Percentiles rank a stretch among this genome's conserved stretches.
Evolutionary conservation across 2,329 filamentous ascomycete species (phyloP).

Genomic region (Aspergillus sergii): DNA sequence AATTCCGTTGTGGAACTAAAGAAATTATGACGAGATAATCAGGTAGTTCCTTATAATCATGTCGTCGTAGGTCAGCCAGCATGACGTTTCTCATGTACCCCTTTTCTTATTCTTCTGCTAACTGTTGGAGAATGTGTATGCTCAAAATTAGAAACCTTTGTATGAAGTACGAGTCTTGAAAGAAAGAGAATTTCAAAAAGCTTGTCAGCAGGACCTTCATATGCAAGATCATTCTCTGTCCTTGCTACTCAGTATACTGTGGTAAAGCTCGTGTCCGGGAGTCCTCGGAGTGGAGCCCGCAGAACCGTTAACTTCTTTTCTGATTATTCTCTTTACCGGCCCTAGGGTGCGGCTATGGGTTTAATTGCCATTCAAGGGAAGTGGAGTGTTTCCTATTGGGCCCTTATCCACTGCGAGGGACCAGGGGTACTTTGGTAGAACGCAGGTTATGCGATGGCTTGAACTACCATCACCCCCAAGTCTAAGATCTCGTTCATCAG

Average conservation of each 20-base stretch:
- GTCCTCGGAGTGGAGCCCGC: not conserved
- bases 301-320: not conserved
- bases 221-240: not conserved
- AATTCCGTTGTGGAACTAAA: not conserved
- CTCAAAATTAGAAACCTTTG: not conserved
- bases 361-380: not conserved
- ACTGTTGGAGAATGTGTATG: not conserved
- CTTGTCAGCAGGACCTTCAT: not conserved
- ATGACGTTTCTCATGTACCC: too few relatives aligned
- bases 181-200: not conserved
- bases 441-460: not conserved
- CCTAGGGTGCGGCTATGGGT: not conserved
- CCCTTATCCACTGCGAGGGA: not conserved
- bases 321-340: not conserved
- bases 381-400: not conserved
- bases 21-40: not conserved
- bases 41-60: not conserved
- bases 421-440: not conserved
- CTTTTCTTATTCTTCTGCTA: not conserved
- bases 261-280: not conserved
- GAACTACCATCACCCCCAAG: not conserved
- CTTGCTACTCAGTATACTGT: not conserved
- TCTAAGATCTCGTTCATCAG: not conserved
- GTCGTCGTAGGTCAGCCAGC: not conserved
- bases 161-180: not conserved